Base-by-base conservation (phyloP, 805 yeast species). In the Zygoascus biomembranicola region DNA sequence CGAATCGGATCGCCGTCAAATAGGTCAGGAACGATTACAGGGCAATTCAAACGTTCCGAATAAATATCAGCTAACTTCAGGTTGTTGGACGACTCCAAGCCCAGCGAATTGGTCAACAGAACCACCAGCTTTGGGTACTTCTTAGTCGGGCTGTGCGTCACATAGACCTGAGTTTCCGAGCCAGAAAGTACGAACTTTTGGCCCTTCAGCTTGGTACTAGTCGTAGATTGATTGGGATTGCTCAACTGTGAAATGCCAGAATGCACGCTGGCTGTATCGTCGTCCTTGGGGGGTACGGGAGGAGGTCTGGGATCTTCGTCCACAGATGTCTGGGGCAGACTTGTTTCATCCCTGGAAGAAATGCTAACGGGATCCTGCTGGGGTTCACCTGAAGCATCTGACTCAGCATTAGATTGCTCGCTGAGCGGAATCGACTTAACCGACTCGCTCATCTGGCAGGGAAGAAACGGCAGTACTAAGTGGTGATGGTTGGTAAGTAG, bases 21-120 rank as follows among this genome's bases (percentile, higher is more conserved):
- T 23, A 67, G 51, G 52, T 66, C 80, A 0, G 70, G 67, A 47
- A 62, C 62, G 16, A 66, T 63, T 8, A 66, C 68, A 28, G 67
- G 62, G 42, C 59, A 63, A 10, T 60, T 58, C 39, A 61, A 51
- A n/a, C 52, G 16, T 18, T 52, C 52, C 8, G 69, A 61, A 49
- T 61, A 63, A n/a, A 51, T 42, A 53, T 66, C 70, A 6, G 70
- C 70, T 45, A 64, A 50, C 16, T 55, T 54, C 49, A 61, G 57
- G 50, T 66, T 66, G 57, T 63, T 66, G 8, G 35, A 28, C 43
- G 65, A 59, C n/a, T 58, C 60, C 28, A 67, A 52, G 0, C 70
- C 70, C 31, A 66, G 59, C 11, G 67, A 65, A 54, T 66, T 66
- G 13, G 70, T 66, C 20, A 66, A 59, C 28, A 66, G 54, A 19